These are phyloP conservation scores for Syzygium syzygioides DNA, from an alignment of 441 rosid species.

Conservation along the genomic window DNA sequence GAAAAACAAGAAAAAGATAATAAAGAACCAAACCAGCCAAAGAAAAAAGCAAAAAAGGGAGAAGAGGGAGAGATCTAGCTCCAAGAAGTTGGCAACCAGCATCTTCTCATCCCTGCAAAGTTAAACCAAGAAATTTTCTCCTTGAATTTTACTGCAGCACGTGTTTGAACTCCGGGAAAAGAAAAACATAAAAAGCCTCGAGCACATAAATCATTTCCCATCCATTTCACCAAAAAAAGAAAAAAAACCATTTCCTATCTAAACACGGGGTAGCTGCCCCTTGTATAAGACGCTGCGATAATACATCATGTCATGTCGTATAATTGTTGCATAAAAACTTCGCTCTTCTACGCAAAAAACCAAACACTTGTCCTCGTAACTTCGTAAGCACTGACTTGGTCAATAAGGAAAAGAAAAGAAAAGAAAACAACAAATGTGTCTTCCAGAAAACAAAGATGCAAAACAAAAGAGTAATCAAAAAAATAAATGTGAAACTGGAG, in stretches of 20 bases:
- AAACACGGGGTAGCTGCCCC: background rate
- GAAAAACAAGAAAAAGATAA: too few species aligned
- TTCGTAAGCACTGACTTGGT: background rate
- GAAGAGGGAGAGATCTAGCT: too few species aligned
- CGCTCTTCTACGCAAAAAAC: background rate
- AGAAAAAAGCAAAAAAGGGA: too few species aligned
- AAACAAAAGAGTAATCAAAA: background rate
- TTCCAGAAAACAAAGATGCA: background rate
- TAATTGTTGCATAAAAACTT: background rate
- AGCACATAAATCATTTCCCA: background rate
- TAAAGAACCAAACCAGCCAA: too few species aligned
- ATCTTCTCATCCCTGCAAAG: background rate
- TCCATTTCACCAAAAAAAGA: background rate
- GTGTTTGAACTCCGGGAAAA: background rate
- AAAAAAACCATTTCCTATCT: background rate
- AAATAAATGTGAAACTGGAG: background rate
- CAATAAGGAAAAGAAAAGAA: background rate
- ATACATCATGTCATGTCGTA: background rate
- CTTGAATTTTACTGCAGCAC: too few species aligned
- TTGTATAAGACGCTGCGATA: background rate
- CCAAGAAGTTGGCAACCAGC: background rate
- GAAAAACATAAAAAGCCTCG: background rate
- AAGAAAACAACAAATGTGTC: background rate
- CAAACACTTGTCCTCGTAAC: background rate
- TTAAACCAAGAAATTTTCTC: background rate